These are phyloP conservation scores for Amanita molliuscula DNA, from an alignment of 768 basidiomycete genomes.

Conservation along the genomic window DNA sequence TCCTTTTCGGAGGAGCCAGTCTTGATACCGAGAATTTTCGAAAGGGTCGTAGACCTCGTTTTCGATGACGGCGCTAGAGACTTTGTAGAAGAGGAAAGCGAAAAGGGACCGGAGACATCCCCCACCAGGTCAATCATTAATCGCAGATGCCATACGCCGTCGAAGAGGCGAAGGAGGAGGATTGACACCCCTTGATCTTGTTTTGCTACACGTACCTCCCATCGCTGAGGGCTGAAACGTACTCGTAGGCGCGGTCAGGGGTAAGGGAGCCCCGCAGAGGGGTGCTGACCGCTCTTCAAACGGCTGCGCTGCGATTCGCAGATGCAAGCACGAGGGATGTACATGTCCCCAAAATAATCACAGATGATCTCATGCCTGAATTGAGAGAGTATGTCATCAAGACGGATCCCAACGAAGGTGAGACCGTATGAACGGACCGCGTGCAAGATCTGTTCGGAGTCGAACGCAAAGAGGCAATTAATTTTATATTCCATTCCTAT, in stretches of 20 bases:
- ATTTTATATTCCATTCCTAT: not conserved
- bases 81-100: slow-evolving; percentile 57
- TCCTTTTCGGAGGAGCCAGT: slow-evolving; percentile 66
- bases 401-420: slow-evolving; percentile 1
- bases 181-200: slow-evolving; percentile 41
- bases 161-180: slow-evolving; percentile 37
- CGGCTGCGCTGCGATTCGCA: slow-evolving; percentile 44
- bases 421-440: slow-evolving; percentile 12
- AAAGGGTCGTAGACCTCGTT: slow-evolving; percentile 87
- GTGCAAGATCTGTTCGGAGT: slow-evolving; percentile 37
- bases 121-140: slow-evolving; percentile 26
- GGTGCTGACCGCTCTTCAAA: too few relatives aligned
- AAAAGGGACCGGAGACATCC: slow-evolving; percentile 60
- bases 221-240: slow-evolving; percentile 41
- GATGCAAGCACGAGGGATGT: slow-evolving; percentile 46
- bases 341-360: slow-evolving; percentile 30
- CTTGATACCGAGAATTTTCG: slow-evolving; percentile 76
- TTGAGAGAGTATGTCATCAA: slow-evolving; percentile 12
- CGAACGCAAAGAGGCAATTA: slow-evolving; percentile 32
- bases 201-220: slow-evolving; percentile 36
- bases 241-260: slow-evolving; percentile 38
- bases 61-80: slow-evolving; percentile 44
- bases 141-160: slow-evolving; percentile 39
- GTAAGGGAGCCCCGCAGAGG: slow-evolving; percentile 31
- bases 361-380: slow-evolving; percentile 27